phyloP scores from a whole-genome alignment of 75 land plant genomes.

The Chamaecyparis obtusa region DNA sequence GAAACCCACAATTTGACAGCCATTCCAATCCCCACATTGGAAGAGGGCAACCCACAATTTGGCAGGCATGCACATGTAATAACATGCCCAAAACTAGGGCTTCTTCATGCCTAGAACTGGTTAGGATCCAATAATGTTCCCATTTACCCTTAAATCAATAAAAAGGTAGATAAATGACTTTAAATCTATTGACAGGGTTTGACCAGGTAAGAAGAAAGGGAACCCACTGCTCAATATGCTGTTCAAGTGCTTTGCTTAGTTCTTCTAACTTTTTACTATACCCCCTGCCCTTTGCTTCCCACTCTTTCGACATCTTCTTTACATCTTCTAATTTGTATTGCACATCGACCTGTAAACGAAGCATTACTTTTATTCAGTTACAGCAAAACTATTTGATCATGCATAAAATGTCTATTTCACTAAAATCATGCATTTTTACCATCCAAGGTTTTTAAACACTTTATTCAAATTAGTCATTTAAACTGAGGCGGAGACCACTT shows the following conservation, averaged over 20 bases:
- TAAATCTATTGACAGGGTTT: not conserved
- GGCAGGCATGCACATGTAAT: no score
- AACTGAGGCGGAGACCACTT: not conserved
- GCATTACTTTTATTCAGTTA: not conserved
- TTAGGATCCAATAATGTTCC: no score
- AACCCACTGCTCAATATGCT: constrained; percentile 84
- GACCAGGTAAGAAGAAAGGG: not conserved
- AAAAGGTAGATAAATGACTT: not conserved
- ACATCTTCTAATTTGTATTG: constrained; percentile 75
- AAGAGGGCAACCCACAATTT: no score
- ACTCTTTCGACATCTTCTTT: constrained; percentile 58
- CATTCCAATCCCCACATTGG: no score
- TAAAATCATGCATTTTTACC: not conserved
- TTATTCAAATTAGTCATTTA: not conserved
- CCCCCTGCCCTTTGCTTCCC: constrained; percentile 64
- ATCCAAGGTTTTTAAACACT: not conserved
- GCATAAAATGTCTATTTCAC: not conserved
- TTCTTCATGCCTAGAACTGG: no score
- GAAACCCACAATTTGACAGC: no score
- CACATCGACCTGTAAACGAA: constrained; percentile 70
- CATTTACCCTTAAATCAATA: not conserved
- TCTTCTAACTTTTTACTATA: constrained; percentile 71
- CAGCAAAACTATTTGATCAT: not conserved
- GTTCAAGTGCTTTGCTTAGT: constrained; percentile 34
- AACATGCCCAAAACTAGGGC: no score